Evolutionary conservation across 2,329 filamentous ascomycete species (phyloP).

Genomic region (Verticillium albo-atrum): DNA sequence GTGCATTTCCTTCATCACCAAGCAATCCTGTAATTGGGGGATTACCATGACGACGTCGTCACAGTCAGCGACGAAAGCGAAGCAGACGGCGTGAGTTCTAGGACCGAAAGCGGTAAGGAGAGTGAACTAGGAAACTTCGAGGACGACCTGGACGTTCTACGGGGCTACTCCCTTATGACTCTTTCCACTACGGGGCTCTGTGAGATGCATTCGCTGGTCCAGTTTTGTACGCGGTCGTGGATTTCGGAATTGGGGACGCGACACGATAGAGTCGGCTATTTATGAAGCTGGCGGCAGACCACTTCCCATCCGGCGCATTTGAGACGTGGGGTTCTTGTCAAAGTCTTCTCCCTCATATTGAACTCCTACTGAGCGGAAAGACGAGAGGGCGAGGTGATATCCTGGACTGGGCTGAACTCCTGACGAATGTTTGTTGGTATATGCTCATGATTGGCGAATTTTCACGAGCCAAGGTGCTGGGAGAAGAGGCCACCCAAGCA

Average conservation of each 20-base stretch:
- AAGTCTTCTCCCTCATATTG: slow-evolving; percentile 11
- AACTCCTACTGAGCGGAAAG: slow-evolving; percentile 1
- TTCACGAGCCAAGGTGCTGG: not conserved
- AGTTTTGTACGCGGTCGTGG: slow-evolving; percentile 17
- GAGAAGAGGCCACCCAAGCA: not conserved
- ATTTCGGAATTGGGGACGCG: slow-evolving; percentile 5
- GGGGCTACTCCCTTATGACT: slow-evolving; percentile 30
- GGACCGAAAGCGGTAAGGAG: not conserved
- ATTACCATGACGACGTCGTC: too few species aligned
- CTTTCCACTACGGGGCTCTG: slow-evolving; percentile 18
- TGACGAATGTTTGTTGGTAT: slow-evolving; percentile 7
- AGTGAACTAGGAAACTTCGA: not conserved
- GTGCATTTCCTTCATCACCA: too few species aligned
- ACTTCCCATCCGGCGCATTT: slow-evolving; percentile 10
- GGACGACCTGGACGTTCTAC: slow-evolving; percentile 26
- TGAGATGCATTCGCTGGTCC: slow-evolving; percentile 37
- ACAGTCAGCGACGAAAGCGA: too few species aligned
- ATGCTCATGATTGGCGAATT: slow-evolving; percentile 2
- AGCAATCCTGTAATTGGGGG: too few species aligned
- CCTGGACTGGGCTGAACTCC: not conserved
- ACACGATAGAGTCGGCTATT: slow-evolving; percentile 8
- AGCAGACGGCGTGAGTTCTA: not conserved
- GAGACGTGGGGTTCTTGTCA: slow-evolving; percentile 10
- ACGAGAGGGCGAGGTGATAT: not conserved
- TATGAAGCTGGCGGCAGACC: slow-evolving; percentile 2